Conservation (phyloP, 768 basidiomycete genomes). For the Mycena olivaceomarginata region DNA sequence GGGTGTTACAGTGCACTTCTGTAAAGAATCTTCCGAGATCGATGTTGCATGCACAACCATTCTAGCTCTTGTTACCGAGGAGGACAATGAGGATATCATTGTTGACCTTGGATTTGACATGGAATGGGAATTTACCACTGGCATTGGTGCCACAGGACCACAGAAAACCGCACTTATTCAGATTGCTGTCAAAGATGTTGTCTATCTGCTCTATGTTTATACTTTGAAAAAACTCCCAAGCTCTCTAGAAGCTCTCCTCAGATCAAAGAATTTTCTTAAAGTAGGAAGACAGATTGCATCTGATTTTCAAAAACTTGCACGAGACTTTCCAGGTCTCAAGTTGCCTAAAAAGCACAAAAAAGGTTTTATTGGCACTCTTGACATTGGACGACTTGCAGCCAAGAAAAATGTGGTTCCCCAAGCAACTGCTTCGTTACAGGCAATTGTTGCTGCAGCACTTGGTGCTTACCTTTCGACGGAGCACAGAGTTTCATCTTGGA, state of each 20-base stretch:
- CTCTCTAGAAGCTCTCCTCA: no score
- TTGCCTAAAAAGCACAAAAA: not conserved
- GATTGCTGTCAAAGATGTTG: not conserved
- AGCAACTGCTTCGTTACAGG: slow-evolving; percentile 17
- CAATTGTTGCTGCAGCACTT: no score
- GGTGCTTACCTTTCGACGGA: no score
- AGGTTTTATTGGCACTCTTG: slow-evolving; percentile 9
- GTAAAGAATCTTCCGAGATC: not conserved
- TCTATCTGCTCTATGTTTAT: no score
- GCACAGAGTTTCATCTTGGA: no score
- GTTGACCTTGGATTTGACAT: slow-evolving; percentile 1
- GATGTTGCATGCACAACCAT: not conserved
- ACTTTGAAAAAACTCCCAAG: no score
- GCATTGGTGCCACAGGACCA: not conserved
- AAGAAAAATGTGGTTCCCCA: slow-evolving; percentile 38
- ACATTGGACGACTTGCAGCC: slow-evolving; percentile 40
- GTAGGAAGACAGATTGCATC: no score
- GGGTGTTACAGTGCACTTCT: not conserved
- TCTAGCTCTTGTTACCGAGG: not conserved
- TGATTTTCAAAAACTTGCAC: no score
- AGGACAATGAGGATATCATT: not conserved
- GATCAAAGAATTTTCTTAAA: no score
- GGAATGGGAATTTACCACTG: slow-evolving; percentile 9
- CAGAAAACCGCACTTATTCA: slow-evolving; percentile 3
- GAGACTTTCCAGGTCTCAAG: not conserved